Percentiles rank a stretch among this genome's conserved stretches.
Conservation (phyloP, 2,329 filamentous ascomycete genomes). For the Curvularia sp. region DNA sequence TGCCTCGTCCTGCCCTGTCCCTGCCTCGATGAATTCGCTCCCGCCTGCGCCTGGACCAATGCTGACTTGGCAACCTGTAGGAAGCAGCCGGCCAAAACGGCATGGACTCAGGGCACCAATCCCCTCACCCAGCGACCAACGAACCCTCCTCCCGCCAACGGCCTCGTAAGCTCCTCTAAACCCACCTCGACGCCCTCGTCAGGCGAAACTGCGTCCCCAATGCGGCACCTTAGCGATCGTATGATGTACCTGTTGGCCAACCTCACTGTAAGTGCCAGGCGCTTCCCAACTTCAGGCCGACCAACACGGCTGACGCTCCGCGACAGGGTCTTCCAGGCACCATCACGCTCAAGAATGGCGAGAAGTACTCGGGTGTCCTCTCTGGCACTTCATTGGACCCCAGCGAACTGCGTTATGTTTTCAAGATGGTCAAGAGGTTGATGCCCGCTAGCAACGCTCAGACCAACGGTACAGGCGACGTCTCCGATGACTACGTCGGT, state of each 20-base stretch:
- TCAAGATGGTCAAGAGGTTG: constrained; percentile 70
- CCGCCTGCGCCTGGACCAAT: constrained; percentile 22
- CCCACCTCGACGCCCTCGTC: constrained; percentile 43
- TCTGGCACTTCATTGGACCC: constrained; percentile 62
- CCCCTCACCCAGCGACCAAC: constrained; percentile 65
- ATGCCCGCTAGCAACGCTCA: constrained; percentile 51
- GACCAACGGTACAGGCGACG: constrained; percentile 55
- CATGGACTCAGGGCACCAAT: constrained; percentile 67
- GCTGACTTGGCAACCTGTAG: constrained; percentile 45
- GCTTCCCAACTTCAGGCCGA: neutral
- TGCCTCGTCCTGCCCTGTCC: constrained; percentile 9
- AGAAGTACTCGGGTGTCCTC: constrained; percentile 67
- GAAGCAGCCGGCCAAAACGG: constrained; percentile 62
- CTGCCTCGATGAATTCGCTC: constrained; percentile 10
- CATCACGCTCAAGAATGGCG: constrained; percentile 66
- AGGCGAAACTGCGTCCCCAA: constrained; percentile 60
- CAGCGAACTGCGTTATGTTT: constrained; percentile 61
- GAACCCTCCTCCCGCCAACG: constrained; percentile 60
- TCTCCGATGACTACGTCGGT: constrained; percentile 54
- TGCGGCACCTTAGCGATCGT: constrained; percentile 67
- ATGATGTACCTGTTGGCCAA: constrained; percentile 65
- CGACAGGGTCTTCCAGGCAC: constrained; percentile 62
- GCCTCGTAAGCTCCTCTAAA: constrained; percentile 55
- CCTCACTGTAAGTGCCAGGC: constrained; percentile 60
- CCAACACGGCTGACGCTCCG: constrained; percentile 20